Base-by-base conservation (phyloP, 805 yeast species). In the Yarrowia sp. region DNA sequence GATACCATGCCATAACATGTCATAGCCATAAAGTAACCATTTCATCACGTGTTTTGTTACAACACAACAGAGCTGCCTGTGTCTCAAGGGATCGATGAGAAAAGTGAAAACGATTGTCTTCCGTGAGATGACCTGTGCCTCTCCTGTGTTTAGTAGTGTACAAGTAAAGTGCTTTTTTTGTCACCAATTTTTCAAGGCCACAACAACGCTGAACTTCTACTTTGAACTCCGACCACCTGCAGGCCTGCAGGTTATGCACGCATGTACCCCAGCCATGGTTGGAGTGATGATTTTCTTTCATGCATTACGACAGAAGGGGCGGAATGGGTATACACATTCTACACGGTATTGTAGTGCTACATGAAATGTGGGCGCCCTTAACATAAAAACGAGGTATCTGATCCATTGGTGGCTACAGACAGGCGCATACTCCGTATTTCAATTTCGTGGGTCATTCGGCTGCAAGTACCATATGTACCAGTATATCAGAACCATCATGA, bases 221-320 rank as follows among this genome's bases (percentile, higher is more conserved):
- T 24, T 20, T 49, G 20, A 33, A n/a, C 55, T 49, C 55, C 55
- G 55, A 33, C 20, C 12, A 10, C 39, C 55, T 49, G 55, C 55
- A 50, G 56, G 40, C n/a, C 7, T 5, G 30, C 52, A 47, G 36
- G 30, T 9, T n/a, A 50, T 50, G 56, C 56, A 50, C 30, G 30
- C 42, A 8, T 34, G 40, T 30, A 50, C 42, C 42, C 42, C 56
- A 34, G 42, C 42, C 56, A 34, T 34, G 17, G 39, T 33, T 15
- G 19, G 19, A 40, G 4, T 33, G n/a, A 17, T 19, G 20, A n/a
- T 14, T 4, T 34, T 13, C 12, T 4, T 9, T 13, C 17, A 50
- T n/a, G 56, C 40, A 50, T 13, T 40, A 17, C n/a, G n/a, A 34
- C 56, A 34, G 17, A 50, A 36, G 30, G 30, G 42, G 40, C 24